Conservation (phyloP, 345 rosid genomes). For the Acer campestre region DNA sequence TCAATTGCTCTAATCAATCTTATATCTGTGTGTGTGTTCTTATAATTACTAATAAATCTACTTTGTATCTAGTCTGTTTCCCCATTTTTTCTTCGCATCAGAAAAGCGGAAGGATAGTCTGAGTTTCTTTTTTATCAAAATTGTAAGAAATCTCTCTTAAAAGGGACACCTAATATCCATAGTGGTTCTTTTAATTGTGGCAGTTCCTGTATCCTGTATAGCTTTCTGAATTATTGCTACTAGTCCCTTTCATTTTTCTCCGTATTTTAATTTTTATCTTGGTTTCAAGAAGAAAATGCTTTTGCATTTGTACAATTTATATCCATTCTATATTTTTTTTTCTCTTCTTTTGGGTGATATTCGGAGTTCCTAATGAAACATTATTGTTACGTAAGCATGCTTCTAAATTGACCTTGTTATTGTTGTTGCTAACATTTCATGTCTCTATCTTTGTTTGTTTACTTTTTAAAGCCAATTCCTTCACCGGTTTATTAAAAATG, state of each 20-base stretch:
- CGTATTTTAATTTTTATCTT: background rate
- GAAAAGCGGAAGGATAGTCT: background rate
- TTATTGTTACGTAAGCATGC: background rate
- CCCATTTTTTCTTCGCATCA: background rate
- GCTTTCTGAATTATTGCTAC: background rate
- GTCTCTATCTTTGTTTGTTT: background rate
- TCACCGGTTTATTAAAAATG: conserved; percentile 21
- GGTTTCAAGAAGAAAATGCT: background rate
- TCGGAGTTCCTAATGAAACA: background rate
- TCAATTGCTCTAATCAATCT: background rate
- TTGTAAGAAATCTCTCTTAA: background rate
- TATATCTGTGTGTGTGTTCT: background rate
- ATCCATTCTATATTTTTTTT: background rate
- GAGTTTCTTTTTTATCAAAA: background rate
- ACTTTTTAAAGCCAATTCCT: conserved; percentile 1
- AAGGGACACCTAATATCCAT: background rate
- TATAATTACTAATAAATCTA: background rate
- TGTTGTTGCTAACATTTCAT: background rate
- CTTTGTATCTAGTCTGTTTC: background rate
- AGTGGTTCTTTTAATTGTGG: background rate
- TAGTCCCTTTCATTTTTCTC: background rate
- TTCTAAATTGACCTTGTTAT: background rate
- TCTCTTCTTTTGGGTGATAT: background rate
- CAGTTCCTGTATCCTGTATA: background rate
- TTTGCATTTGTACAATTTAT: background rate